Base-by-base conservation (phyloP, 2,329 filamentous ascomycete genomes). In the Polychaeton citri region DNA sequence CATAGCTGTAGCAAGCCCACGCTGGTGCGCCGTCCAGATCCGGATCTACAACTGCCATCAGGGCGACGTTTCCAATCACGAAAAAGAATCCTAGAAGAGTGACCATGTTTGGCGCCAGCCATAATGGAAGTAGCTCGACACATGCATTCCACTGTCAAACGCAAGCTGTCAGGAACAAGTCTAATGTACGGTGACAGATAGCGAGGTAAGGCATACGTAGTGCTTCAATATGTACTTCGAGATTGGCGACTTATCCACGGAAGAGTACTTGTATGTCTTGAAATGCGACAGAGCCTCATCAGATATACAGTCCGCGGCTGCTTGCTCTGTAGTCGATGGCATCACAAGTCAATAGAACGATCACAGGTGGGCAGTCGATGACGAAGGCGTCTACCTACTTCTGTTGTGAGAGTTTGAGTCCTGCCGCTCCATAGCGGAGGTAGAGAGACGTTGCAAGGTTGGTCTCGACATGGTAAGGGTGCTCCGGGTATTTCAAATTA, bases 41-140 rank as follows among this genome's bases (percentile, higher is more conserved):
- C 42, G 90, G 90, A 63, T 96, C 81, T 55, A 76, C 81, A 33
- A 93, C 65, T 41, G 81, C 76, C 38, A 95, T 63, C 37, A 79
- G 64, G 16, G 66, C 72, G 41, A 98, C 74, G 57, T 98, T 96
- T 41, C 65, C 76, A 35, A 98, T 65, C 49, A 98, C 92, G 68
- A 88, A 96, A 63, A 81, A 78, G 71, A 96, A 98, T 39, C 90
- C 90, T 33, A 96, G 62, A 17, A 98, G 69, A 46, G 90, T 98
- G 40, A 98, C 88, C 78, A 95, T 90, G 57, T 98, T 98, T 21
- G 90, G 90, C 19, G 90, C 90, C 37, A 98, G 73, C 87, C 88
- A 98, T 74, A 95, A 65, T 44, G 90, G 90, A 51, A 98, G 65
- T 30, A 95, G 64, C 57, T 94, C 78, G 50, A 96, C 90, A 50